phyloP scores from a whole-genome alignment of 2,329 filamentous ascomycete species.

The Talaromyces sp. region DNA sequence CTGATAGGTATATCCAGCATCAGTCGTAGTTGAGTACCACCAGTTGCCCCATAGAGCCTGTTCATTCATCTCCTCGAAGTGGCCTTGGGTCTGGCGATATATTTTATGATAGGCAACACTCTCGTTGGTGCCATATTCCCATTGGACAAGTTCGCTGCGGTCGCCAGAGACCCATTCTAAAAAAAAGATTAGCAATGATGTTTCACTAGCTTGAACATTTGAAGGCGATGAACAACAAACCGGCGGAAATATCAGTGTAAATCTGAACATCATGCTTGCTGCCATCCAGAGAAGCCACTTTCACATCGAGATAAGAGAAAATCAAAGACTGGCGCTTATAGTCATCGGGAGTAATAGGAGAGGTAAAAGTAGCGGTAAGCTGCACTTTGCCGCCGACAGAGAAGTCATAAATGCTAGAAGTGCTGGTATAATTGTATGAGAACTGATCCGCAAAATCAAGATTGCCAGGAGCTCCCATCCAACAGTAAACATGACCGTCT shows the following conservation, averaged over 20 bases:
- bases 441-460: slow-evolving; percentile 50
- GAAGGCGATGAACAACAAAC: slow-evolving; percentile 30
- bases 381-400: slow-evolving; percentile 55
- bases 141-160: slow-evolving; percentile 49
- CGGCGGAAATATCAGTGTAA: slow-evolving; percentile 66
- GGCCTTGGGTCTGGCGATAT: slow-evolving; percentile 41
- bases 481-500: slow-evolving; percentile 58
- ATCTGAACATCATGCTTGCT: slow-evolving; percentile 59
- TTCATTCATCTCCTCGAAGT: slow-evolving; percentile 43
- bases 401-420: slow-evolving; percentile 64
- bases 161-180: slow-evolving; percentile 69
- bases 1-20: slow-evolving; percentile 38
- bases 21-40: slow-evolving; percentile 47
- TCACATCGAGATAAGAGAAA: slow-evolving; percentile 64
- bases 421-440: slow-evolving; percentile 64
- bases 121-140: slow-evolving; percentile 51
- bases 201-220: neutral
- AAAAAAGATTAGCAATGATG: neutral
- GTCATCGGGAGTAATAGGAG: slow-evolving; percentile 64
- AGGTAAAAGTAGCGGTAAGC: slow-evolving; percentile 66
- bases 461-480: slow-evolving; percentile 56
- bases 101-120: slow-evolving; percentile 58
- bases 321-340: slow-evolving; percentile 61
- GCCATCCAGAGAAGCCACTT: slow-evolving; percentile 58
- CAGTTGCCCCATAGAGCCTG: slow-evolving; percentile 50